Evolutionary conservation across 306 rosid genomes (phyloP).

Genomic region (Casuarina equisetifolia): DNA sequence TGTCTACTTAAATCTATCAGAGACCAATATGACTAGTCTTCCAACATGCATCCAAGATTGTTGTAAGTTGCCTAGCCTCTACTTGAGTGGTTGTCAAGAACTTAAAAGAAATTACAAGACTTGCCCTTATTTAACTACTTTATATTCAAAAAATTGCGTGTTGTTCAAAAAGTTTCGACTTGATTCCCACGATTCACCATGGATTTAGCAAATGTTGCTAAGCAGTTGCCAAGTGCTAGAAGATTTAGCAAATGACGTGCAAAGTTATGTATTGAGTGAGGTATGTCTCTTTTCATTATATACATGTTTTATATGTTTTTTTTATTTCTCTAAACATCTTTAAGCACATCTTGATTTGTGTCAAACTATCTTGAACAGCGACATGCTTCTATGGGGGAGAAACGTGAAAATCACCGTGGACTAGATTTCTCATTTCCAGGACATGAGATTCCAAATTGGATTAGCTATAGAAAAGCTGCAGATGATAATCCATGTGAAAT

Average conservation of each 20-base stretch:
- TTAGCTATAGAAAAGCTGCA: not conserved
- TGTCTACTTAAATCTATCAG: too few species aligned
- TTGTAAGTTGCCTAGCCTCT: not conserved
- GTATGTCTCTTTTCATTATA: not conserved
- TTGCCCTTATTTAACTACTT: not conserved
- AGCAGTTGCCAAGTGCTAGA: not conserved
- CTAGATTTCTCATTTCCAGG: constrained; percentile 11
- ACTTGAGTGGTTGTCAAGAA: not conserved
- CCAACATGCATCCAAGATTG: not conserved
- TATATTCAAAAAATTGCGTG: not conserved
- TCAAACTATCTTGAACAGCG: too few species aligned
- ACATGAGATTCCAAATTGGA: constrained; percentile 21
- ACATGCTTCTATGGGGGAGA: too few species aligned
- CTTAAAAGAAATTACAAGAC: not conserved
- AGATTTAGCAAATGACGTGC: not conserved
- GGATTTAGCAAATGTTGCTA: too few species aligned
- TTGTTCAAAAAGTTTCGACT: constrained; percentile 14
- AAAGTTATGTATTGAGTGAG: not conserved
- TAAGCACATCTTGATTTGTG: not conserved
- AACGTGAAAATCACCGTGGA: too few species aligned
- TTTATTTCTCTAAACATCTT: not conserved
- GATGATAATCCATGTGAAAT: not conserved
- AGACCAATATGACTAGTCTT: too few species aligned
- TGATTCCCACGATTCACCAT: too few species aligned
- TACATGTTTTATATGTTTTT: too few species aligned